Conservation (phyloP, 148 eudicot species). For the Arbutus unedo region DNA sequence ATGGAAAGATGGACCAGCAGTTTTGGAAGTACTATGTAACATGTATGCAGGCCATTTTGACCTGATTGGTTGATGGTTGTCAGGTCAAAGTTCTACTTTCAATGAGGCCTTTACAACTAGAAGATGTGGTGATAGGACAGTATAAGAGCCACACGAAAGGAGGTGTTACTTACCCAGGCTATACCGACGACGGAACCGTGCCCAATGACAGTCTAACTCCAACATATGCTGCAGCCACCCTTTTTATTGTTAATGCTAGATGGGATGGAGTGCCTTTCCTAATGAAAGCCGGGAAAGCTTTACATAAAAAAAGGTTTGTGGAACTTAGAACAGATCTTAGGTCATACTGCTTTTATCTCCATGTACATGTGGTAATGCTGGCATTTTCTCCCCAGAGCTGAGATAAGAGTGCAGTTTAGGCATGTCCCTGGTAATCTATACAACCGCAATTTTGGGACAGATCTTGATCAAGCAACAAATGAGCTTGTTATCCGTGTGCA, state of each 20-base stretch:
- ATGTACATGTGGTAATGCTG: background rate
- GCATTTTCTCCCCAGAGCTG: constrained; percentile 54
- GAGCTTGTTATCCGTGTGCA: constrained; percentile 96
- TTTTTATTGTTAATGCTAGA: constrained; percentile 90
- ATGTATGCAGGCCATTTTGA: too few species aligned
- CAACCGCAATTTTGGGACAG: constrained; percentile 64
- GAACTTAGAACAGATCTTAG: background rate
- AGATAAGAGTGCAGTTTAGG: constrained; percentile 91
- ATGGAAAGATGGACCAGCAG: too few species aligned
- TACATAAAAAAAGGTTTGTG: constrained; percentile 68
- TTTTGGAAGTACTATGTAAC: too few species aligned
- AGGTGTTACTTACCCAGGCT: constrained; percentile 65
- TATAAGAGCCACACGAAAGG: constrained; percentile 88
- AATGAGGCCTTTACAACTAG: constrained; percentile 80
- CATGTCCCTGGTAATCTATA: constrained; percentile 92
- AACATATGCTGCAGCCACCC: constrained; percentile 94
- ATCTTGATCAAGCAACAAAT: constrained; percentile 85
- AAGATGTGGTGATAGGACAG: constrained; percentile 79
- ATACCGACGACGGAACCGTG: constrained; percentile 88
- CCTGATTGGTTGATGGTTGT: background rate
- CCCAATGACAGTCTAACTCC: constrained; percentile 83
- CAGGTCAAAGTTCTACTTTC: constrained; percentile 96
- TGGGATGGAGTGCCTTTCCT: constrained; percentile 99
- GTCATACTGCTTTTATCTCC: background rate
- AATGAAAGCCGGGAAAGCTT: constrained; percentile 98